Conservation (phyloP, 805 yeast genomes). For the Saccharomyces paradoxus region DNA sequence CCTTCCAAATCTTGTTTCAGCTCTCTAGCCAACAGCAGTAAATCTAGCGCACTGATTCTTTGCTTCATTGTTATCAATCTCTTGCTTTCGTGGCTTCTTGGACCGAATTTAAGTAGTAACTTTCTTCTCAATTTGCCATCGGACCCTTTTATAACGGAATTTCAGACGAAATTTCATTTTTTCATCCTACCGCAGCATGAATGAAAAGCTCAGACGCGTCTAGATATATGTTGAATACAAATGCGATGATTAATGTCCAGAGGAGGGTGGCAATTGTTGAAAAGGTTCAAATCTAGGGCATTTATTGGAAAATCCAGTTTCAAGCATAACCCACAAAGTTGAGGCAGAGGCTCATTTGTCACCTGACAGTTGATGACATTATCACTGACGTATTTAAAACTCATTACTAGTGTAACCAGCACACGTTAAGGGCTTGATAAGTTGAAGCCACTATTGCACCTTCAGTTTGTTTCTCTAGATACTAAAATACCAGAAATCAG, state of each 20-base stretch:
- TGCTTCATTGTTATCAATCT: conserved; percentile 43
- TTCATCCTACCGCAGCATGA: not conserved
- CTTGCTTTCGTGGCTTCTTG: not conserved
- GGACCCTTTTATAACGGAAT: not conserved
- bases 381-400: not conserved
- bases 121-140: not conserved
- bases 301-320: not conserved
- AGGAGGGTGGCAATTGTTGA: not conserved
- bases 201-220: not conserved
- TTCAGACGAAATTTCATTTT: not conserved
- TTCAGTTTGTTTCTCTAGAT: not conserved
- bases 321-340: not conserved
- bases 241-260: not conserved
- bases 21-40: conserved; percentile 63
- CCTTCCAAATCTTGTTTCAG: conserved; percentile 48
- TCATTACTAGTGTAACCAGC: not conserved
- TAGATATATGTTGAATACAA: not conserved
- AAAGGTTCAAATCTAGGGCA: not conserved
- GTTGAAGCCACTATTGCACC: not conserved
- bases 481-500: not conserved
- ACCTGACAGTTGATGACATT: not conserved
- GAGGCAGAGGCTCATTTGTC: not conserved
- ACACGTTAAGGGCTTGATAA: too few relatives aligned
- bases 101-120: not conserved
- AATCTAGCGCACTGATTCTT: conserved; percentile 77